A percentile compares a stretch with the other conserved stretches of the same genome.
Conservation (phyloP, 345 rosid species). For the Hypericum androsaemum region DNA sequence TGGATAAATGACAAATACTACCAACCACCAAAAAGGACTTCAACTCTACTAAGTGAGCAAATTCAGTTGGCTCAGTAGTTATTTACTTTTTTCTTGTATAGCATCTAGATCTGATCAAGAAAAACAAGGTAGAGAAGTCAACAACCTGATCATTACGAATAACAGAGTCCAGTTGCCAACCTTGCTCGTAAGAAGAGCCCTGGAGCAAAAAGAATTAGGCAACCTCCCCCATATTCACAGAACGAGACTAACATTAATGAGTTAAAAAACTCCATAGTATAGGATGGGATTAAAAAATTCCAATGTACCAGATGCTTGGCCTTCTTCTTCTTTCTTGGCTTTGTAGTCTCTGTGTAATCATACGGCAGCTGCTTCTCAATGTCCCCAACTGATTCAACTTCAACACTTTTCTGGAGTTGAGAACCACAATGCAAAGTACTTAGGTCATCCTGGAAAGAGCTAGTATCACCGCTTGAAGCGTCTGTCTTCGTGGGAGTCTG, state of each 20-base stretch:
- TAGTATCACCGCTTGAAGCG: slow-evolving; percentile 96
- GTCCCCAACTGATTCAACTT: slow-evolving; percentile 66
- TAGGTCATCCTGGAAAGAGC: slow-evolving; percentile 89
- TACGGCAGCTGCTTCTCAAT: slow-evolving; percentile 62
- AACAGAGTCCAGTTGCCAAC: slow-evolving; percentile 65
- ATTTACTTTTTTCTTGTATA: no score
- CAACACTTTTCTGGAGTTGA: slow-evolving; percentile 57
- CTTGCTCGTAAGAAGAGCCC: slow-evolving; percentile 73
- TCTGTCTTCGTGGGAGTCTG: slow-evolving; percentile 56
- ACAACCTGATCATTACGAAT: slow-evolving; percentile 65
- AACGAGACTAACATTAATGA: slow-evolving; percentile 3
- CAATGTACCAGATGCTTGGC: slow-evolving; percentile 46
- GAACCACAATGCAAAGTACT: slow-evolving; percentile 73
- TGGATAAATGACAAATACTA: no score
- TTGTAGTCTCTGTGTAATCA: slow-evolving; percentile 67
- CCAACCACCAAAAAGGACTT: no score
- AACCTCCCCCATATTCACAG: slow-evolving; percentile 13
- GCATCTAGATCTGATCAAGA: no score
- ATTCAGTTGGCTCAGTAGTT: no score
- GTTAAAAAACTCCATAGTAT: slow-evolving; percentile 2
- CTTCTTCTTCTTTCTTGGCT: slow-evolving; percentile 89
- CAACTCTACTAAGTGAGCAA: no score
- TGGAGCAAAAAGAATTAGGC: slow-evolving; percentile 30
- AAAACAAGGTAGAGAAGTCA: background rate
- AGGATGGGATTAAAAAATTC: slow-evolving; percentile 1